Percentiles rank a stretch among this genome's conserved stretches.
Evolutionary conservation across 371 early-diverging fungal species (phyloP).

Genomic region (Mortierella sp.): DNA sequence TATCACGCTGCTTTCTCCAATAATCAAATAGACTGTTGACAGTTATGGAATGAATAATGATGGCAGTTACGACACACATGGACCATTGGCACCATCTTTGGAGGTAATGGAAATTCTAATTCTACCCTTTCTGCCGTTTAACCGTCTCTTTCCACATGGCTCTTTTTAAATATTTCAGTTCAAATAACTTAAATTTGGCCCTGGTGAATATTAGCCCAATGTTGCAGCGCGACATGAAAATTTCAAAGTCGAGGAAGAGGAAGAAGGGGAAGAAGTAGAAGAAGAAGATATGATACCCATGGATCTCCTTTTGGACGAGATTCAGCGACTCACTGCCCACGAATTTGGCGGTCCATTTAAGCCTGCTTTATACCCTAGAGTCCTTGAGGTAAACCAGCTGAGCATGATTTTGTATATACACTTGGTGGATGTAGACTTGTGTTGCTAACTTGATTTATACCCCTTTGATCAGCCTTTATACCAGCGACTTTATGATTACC

Average conservation of each 20-base stretch:
- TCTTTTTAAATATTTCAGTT: background rate
- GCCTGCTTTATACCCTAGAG: constrained; percentile 17
- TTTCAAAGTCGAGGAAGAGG: background rate
- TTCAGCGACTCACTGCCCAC: constrained; percentile 27
- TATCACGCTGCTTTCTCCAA: background rate
- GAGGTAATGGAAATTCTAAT: constrained; percentile 16
- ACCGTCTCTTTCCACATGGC: background rate
- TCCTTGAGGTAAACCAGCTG: constrained; percentile 23
- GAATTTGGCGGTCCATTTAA: constrained; percentile 28
- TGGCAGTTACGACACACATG: background rate
- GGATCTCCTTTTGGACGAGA: constrained; percentile 23
- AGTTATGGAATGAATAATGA: background rate
- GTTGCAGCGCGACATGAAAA: background rate
- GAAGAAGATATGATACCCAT: constrained; percentile 2
- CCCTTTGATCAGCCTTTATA: constrained; percentile 19
- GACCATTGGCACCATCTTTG: constrained; percentile 27
- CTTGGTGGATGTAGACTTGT: background rate
- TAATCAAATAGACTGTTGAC: background rate
- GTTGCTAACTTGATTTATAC: background rate
- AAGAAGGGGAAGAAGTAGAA: background rate
- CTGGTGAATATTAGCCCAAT: constrained; percentile 8
- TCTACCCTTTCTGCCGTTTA: background rate
- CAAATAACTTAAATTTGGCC: background rate
- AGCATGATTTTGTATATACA: background rate
- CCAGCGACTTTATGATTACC: constrained; percentile 29